Conservation (phyloP, 768 basidiomycete species). For the Tephrocybe rancida region DNA sequence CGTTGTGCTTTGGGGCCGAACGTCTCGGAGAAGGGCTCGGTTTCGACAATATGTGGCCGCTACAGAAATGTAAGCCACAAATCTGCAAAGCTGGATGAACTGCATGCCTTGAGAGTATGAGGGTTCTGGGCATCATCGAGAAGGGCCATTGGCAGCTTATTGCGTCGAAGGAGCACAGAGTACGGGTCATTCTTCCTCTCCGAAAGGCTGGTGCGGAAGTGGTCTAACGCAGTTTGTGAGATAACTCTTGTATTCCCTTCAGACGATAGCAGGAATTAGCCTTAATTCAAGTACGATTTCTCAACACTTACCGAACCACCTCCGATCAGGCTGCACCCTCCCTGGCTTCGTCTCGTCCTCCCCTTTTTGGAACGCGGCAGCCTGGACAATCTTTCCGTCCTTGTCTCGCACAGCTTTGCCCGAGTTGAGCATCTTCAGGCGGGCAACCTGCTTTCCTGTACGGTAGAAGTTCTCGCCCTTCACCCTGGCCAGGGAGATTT, state of each 20-base stretch:
- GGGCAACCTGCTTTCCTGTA: conserved; percentile 84
- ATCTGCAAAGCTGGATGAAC: neutral
- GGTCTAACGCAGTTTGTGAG: conserved; percentile 93
- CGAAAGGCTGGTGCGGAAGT: conserved; percentile 89
- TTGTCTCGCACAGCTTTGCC: conserved; percentile 90
- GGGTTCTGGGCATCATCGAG: conserved; percentile 89
- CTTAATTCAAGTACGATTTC: conserved; percentile 5
- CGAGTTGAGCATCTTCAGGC: conserved; percentile 91
- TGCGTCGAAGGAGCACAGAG: conserved; percentile 89
- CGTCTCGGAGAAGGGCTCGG: conserved; percentile 91
- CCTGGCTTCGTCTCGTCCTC: conserved; percentile 90
- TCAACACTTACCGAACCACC: conserved; percentile 89
- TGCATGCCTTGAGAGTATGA: conserved; percentile 66
- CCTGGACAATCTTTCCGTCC: conserved; percentile 90
- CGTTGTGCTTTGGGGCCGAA: conserved; percentile 97
- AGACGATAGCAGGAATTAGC: conserved; percentile 8
- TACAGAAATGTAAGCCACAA: conserved; percentile 28
- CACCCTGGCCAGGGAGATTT: conserved; percentile 62
- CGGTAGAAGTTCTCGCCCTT: conserved; percentile 99
- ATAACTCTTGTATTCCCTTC: conserved; percentile 98
- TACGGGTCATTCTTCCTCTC: conserved; percentile 92
- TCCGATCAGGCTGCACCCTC: conserved; percentile 89
- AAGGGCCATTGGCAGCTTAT: conserved; percentile 97
- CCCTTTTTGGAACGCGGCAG: conserved; percentile 95
- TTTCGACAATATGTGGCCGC: conserved; percentile 94